Evolutionary conservation across 2,329 filamentous ascomycete genomes (phyloP).

Genomic region (Colletotrichum musae): DNA sequence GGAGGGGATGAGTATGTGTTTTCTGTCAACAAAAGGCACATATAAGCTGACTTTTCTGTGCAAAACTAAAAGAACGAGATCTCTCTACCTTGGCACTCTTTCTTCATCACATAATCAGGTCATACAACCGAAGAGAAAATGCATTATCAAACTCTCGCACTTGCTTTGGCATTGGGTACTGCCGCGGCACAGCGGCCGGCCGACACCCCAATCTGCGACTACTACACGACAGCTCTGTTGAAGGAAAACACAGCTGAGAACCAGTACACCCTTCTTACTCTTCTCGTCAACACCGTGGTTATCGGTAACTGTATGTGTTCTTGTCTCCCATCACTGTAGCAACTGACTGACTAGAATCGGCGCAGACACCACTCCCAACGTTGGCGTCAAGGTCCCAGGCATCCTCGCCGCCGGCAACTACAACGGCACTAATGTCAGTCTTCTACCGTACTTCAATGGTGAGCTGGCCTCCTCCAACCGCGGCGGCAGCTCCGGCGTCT

Average conservation of each 20-base stretch:
- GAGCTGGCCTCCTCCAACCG: slow-evolving; percentile 67
- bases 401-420: slow-evolving; percentile 67
- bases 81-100: no score
- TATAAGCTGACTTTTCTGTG: no score
- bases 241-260: slow-evolving; percentile 72
- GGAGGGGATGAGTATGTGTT: no score
- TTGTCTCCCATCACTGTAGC: no score
- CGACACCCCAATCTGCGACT: slow-evolving; percentile 71
- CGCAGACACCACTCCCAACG: slow-evolving; percentile 66
- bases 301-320: slow-evolving; percentile 69
- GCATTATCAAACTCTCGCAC: slow-evolving; percentile 45
- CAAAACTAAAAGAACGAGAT: no score
- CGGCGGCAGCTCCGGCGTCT: slow-evolving; percentile 58
- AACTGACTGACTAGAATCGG: not conserved
- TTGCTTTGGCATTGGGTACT: slow-evolving; percentile 45
- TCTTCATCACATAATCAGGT: not conserved
- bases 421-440: slow-evolving; percentile 67
- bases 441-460: slow-evolving; percentile 73
- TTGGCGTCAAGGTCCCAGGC: slow-evolving; percentile 67
- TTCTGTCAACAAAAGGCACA: no score
- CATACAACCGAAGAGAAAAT: slow-evolving; percentile 42
- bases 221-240: slow-evolving; percentile 73
- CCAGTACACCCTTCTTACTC: slow-evolving; percentile 68
- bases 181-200: slow-evolving; percentile 61
- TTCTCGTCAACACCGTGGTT: slow-evolving; percentile 74